A percentile compares a stretch with the other conserved stretches of the same genome.
Evolutionary conservation across 768 basidiomycete genomes (phyloP).

Genomic region (Mrakia blollopis): DNA sequence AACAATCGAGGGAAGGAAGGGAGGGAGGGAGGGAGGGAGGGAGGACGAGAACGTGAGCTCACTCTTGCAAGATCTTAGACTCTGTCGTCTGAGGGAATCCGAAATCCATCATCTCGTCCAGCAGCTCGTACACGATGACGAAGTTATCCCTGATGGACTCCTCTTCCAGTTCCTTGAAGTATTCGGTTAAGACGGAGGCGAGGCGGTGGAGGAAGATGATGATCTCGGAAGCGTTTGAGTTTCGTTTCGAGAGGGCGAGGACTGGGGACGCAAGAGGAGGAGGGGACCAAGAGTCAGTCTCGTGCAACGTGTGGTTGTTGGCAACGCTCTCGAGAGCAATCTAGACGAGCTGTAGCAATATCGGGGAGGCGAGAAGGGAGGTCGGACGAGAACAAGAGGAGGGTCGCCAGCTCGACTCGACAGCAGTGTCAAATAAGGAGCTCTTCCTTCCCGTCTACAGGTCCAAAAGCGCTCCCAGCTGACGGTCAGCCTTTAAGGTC

Average conservation of each 20-base stretch:
- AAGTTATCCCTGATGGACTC: conserved; percentile 99
- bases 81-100: conserved; percentile 98
- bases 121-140: conserved; percentile 95
- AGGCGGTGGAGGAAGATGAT: conserved; percentile 94
- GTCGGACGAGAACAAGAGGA: neutral
- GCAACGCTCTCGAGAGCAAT: neutral
- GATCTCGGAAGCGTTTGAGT: conserved; percentile 90
- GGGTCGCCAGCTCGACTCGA: neutral
- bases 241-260: conserved; percentile 89
- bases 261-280: conserved; percentile 51
- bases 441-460: too few relatives aligned
- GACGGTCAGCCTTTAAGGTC: too few relatives aligned
- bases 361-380: neutral
- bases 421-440: neutral
- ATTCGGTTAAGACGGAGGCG: conserved; percentile 72
- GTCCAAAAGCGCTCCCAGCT: too few relatives aligned
- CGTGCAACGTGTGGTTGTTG: too few relatives aligned
- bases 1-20: neutral
- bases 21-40: neutral
- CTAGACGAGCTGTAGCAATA: neutral
- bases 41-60: conserved; percentile 46
- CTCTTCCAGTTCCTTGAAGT: conserved; percentile 99
- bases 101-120: conserved; percentile 99
- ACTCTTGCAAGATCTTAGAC: conserved; percentile 98
- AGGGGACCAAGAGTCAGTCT: neutral